A percentile compares a stretch with the other conserved stretches of the same genome.
Conservation (phyloP, 176 grass and related monocot genomes). For the Zea luxurians region DNA sequence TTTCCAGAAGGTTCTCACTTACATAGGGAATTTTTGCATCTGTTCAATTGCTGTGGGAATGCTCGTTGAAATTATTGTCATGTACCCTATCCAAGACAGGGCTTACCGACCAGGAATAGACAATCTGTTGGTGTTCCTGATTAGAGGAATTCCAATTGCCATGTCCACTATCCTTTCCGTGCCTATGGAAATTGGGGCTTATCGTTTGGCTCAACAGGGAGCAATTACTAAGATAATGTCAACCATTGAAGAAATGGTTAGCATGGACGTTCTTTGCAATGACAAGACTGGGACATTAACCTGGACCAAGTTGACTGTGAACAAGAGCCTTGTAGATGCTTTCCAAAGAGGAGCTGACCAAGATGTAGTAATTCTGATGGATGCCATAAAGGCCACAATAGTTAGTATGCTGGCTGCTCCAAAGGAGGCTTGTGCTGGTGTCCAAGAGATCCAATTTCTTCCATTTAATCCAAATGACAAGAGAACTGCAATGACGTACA, state of each 20-base stretch:
- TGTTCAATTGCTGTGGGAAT: constrained; percentile 86
- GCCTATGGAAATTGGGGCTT: constrained; percentile 90
- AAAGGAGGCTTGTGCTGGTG: constrained; percentile 79
- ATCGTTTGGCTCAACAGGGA: constrained; percentile 82
- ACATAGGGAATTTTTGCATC: constrained; percentile 92
- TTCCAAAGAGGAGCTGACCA: constrained; percentile 70
- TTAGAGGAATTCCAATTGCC: constrained; percentile 92
- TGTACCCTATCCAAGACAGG: constrained; percentile 79
- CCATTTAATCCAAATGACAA: constrained; percentile 95
- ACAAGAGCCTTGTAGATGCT: constrained; percentile 82
- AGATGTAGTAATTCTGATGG: constrained; percentile 74
- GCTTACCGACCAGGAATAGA: constrained; percentile 83
- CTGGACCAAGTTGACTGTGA: constrained; percentile 89
- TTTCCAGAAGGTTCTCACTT: constrained; percentile 88
- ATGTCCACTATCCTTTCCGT: constrained; percentile 96
- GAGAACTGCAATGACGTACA: constrained; percentile 76
- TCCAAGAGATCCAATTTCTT: constrained; percentile 91
- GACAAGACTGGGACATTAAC: constrained; percentile 91
- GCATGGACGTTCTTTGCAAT: constrained; percentile 94
- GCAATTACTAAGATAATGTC: constrained; percentile 96
- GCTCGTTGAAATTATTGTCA: constrained; percentile 71
- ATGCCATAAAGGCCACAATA: constrained; percentile 92
- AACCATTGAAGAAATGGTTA: constrained; percentile 94
- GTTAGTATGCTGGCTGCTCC: constrained; percentile 93
- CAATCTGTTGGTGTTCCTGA: constrained; percentile 86